These are phyloP conservation scores for Alternaria atra DNA, from an alignment of 2,329 filamentous ascomycete genomes.

Conservation along the genomic window DNA sequence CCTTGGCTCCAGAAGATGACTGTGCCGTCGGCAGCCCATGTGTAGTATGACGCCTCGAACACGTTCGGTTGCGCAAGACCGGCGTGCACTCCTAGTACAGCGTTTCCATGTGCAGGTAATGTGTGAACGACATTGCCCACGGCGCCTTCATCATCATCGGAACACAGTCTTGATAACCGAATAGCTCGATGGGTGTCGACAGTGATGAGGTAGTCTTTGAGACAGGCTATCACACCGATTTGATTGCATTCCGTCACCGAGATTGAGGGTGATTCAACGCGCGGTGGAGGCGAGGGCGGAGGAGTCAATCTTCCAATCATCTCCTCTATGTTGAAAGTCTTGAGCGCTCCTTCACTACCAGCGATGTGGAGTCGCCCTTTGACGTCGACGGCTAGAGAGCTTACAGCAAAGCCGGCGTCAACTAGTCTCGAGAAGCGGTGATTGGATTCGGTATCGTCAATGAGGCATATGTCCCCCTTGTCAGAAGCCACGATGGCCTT, in stretches of 20 bases:
- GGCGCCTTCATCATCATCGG: constrained; percentile 37
- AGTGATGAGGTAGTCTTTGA: constrained; percentile 55
- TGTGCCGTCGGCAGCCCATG: constrained; percentile 84
- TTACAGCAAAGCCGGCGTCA: constrained; percentile 72
- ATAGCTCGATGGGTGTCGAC: constrained; percentile 81
- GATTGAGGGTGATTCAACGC: constrained; percentile 44
- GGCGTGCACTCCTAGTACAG: constrained; percentile 73
- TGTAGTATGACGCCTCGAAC: constrained; percentile 78
- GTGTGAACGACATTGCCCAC: constrained; percentile 50
- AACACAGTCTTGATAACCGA: constrained; percentile 64
- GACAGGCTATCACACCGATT: constrained; percentile 50
- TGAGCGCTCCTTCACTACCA: constrained; percentile 68
- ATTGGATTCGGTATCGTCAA: constrained; percentile 78
- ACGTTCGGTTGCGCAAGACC: constrained; percentile 68
- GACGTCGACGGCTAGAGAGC: constrained; percentile 69
- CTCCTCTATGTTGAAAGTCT: constrained; percentile 55
- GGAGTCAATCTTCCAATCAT: constrained; percentile 43
- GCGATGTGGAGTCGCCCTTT: constrained; percentile 72
- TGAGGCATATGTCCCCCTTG: constrained; percentile 84
- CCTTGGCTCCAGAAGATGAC: constrained; percentile 88
- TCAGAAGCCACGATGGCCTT: constrained; percentile 88
- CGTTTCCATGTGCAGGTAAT: constrained; percentile 65
- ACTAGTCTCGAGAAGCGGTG: constrained; percentile 75
- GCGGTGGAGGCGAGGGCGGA: constrained; percentile 47
- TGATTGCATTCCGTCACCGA: constrained; percentile 40